Base-by-base conservation (phyloP, 768 basidiomycete species). In the Psilocybe subaeruginosa region DNA sequence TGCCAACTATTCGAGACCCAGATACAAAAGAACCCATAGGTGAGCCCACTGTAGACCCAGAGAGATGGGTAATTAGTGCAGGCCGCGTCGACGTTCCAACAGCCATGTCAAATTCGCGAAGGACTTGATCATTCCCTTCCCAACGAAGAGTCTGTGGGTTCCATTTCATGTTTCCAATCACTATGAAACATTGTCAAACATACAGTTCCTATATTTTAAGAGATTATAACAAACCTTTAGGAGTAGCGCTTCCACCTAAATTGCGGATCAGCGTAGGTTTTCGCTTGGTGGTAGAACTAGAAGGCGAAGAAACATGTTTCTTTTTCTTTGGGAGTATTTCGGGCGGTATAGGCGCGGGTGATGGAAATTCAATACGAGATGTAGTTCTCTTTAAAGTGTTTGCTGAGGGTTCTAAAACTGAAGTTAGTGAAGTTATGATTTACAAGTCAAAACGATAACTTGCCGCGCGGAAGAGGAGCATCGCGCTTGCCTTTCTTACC, bases 91-190 rank as follows among this genome's bases (percentile, higher is more conserved):
- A 93, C 11, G 90, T 89, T 50, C 88, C 87, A 50, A 92, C 84
- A 14, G 84, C 89, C 16, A 85, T 86, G 46, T 99, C 97, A 72
- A 99, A 99, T 58, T 95, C 95, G 60, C 91, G 89, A 31, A 98
- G 82, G 14, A 87, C 86, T 60, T 91, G 88, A 64, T 99, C 97
- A 73, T 99, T 99, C 55, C 97, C 97, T 80, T 99, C 97, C 97
- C 97, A 99, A 37, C 93, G 90, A 14, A 92, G 84, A 2, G 87
- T 88, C 16, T 76, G 78, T 43, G 97, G 96, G 75, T 99, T 99
- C 93, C 95, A 99, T 69, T 87, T 92, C 97, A 99, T 99, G 57
- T 96, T 93, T 19, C 95, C 95, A 59, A 97, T 85, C 49, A 94
- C 97, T 97, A 35, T n/a, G 46, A 6, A 30, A 43, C 31, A 46